These are phyloP conservation scores for Vaucheria bursata DNA, from an alignment of 352 stramenopile species.

Conservation along the genomic window DNA sequence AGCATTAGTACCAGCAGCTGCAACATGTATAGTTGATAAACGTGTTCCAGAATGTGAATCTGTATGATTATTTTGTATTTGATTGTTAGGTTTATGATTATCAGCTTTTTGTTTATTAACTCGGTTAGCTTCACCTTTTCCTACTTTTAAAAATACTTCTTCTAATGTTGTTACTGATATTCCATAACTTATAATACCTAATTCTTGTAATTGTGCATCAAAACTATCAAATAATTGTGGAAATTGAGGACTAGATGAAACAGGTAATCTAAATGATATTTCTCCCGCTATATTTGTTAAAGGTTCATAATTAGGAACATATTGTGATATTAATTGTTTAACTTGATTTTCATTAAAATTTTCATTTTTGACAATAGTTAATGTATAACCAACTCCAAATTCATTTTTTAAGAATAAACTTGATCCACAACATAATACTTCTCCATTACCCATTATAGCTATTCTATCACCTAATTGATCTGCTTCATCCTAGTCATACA, in stretches of 20 bases:
- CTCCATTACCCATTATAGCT: slow-evolving; percentile 56
- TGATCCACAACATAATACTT: slow-evolving; percentile 47
- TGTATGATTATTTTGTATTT: no score
- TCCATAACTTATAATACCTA: slow-evolving; percentile 66
- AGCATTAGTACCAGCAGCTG: no score
- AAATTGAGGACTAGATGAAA: slow-evolving; percentile 65
- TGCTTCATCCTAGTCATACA: neutral
- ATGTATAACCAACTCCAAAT: slow-evolving; percentile 53
- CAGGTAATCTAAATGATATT: slow-evolving; percentile 84
- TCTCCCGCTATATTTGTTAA: slow-evolving; percentile 85
- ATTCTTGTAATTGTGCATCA: slow-evolving; percentile 52
- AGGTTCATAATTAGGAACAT: slow-evolving; percentile 29
- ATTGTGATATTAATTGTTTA: neutral
- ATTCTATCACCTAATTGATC: slow-evolving; percentile 54
- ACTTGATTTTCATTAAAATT: neutral
- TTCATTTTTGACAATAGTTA: slow-evolving; percentile 27
- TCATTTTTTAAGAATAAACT: slow-evolving; percentile 54
- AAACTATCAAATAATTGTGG: slow-evolving; percentile 76
- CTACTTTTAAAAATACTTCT: no score
- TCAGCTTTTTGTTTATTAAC: no score
- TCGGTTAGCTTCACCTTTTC: no score
- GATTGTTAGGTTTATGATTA: no score
- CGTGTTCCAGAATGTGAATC: no score
- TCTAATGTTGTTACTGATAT: slow-evolving; percentile 97
- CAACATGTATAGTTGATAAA: no score